These are phyloP conservation scores for Dinochytrium kinnereticum DNA, from an alignment of 371 early-diverging fungal species.

Conservation along the genomic window DNA sequence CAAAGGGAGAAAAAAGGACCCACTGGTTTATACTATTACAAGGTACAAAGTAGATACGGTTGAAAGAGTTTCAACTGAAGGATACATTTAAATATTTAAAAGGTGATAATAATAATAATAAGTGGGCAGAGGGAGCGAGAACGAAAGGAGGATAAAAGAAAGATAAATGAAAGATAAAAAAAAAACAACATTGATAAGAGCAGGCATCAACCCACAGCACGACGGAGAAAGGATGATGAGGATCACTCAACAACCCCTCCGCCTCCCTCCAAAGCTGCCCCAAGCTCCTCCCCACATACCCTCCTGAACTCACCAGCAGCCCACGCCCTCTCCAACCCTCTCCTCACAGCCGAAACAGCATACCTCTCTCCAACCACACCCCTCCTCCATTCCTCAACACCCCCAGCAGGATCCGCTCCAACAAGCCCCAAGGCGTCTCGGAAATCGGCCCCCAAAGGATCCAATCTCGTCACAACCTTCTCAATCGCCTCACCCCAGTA, in stretches of 20 bases:
- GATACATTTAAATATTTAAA: too few relatives aligned
- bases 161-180: too few relatives aligned
- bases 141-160: too few relatives aligned
- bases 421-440: neutral
- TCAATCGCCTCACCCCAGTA: neutral
- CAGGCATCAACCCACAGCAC: too few relatives aligned
- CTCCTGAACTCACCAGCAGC: constrained; percentile 10
- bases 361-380: neutral
- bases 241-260: neutral
- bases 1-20: too few relatives aligned
- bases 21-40: too few relatives aligned
- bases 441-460: neutral
- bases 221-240: too few relatives aligned
- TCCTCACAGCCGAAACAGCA: neutral
- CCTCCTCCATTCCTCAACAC: constrained; percentile 9
- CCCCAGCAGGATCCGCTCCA: neutral
- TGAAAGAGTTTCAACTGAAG: too few relatives aligned
- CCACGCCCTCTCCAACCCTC: constrained; percentile 18
- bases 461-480: constrained; percentile 11
- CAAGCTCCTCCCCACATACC: constrained; percentile 10
- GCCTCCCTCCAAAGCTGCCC: neutral
- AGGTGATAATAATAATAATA: too few relatives aligned
- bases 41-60: too few relatives aligned
- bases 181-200: too few relatives aligned
- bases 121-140: too few relatives aligned